Conservation (phyloP, 495 filamentous ascomycete species). For the Talaromyces ruber region DNA sequence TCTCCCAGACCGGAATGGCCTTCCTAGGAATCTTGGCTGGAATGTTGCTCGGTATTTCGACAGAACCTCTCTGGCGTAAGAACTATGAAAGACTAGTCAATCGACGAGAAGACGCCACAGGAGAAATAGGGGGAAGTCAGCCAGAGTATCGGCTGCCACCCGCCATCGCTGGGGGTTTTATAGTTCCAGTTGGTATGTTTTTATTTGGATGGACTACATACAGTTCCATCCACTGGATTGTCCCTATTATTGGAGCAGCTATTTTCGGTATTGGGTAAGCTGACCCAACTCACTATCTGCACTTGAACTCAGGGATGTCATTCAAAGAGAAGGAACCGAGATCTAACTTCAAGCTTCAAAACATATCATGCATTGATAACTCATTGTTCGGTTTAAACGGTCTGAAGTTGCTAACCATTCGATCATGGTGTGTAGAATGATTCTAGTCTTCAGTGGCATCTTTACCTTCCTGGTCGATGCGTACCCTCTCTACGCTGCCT, state of each 20-base stretch:
- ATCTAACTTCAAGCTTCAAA: neutral
- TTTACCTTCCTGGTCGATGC: conserved; percentile 75
- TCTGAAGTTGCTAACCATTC: neutral
- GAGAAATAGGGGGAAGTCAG: conserved; percentile 28
- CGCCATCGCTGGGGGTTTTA: conserved; percentile 36
- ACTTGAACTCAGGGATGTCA: conserved; percentile 21
- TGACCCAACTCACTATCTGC: too few species aligned
- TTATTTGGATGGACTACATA: conserved; percentile 42
- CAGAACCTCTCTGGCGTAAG: conserved; percentile 52
- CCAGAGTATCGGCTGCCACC: conserved; percentile 19
- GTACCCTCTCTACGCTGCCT: conserved; percentile 38
- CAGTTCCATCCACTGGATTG: conserved; percentile 33
- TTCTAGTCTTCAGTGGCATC: conserved; percentile 62
- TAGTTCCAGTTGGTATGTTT: conserved; percentile 35
- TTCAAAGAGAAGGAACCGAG: conserved; percentile 1
- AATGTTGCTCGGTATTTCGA: conserved; percentile 47
- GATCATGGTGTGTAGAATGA: conserved; percentile 31
- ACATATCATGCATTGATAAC: neutral
- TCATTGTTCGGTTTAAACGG: conserved; percentile 3
- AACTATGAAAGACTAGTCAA: conserved; percentile 44
- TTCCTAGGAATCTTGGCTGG: conserved; percentile 62
- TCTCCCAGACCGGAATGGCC: conserved; percentile 56
- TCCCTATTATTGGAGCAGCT: conserved; percentile 37
- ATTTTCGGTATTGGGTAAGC: conserved; percentile 28
- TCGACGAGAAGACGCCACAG: conserved; percentile 30